Conservation (phyloP, 2,329 filamentous ascomycete genomes). For the Tolypocladium paradoxum region DNA sequence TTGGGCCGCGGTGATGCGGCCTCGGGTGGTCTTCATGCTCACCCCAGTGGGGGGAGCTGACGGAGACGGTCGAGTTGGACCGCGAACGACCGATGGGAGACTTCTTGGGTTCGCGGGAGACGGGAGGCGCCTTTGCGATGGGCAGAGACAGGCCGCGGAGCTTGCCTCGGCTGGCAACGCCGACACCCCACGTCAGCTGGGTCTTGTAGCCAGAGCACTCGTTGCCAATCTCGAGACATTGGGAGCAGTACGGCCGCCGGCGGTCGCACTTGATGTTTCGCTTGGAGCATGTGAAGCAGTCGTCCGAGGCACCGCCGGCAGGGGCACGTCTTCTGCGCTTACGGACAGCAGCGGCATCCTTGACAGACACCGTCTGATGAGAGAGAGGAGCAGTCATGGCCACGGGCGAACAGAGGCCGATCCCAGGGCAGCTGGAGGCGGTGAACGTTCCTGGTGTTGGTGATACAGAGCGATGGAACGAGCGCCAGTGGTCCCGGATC, state of each 20-base stretch:
- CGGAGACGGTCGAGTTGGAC: conserved; percentile 31
- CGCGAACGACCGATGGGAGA: conserved; percentile 29
- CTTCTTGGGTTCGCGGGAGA: conserved; percentile 39
- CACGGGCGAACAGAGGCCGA: not conserved
- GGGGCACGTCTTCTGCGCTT: conserved; percentile 82
- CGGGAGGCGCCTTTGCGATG: conserved; percentile 50
- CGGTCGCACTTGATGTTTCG: conserved; percentile 79
- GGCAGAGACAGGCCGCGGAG: conserved; percentile 76
- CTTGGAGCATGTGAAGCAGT: conserved; percentile 90
- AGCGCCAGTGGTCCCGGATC: not conserved
- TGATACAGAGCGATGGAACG: not conserved
- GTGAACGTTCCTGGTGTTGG: not conserved
- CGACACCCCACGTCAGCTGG: conserved; percentile 91
- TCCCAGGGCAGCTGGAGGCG: not conserved
- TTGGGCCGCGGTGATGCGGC: conserved; percentile 16
- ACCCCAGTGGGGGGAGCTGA: conserved; percentile 15
- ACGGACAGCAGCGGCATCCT: conserved; percentile 40
- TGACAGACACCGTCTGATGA: conserved; percentile 32
- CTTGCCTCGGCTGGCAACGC: conserved; percentile 91
- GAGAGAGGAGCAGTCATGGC: conserved; percentile 39
- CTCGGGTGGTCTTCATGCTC: conserved; percentile 24
- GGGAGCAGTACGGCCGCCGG: conserved; percentile 85
- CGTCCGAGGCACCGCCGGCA: conserved; percentile 79
- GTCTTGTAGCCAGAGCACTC: conserved; percentile 97
- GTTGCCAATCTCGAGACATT: conserved; percentile 82